Conservation (phyloP, 2,329 filamentous ascomycete genomes). For the Ophiostoma pallidulum region DNA sequence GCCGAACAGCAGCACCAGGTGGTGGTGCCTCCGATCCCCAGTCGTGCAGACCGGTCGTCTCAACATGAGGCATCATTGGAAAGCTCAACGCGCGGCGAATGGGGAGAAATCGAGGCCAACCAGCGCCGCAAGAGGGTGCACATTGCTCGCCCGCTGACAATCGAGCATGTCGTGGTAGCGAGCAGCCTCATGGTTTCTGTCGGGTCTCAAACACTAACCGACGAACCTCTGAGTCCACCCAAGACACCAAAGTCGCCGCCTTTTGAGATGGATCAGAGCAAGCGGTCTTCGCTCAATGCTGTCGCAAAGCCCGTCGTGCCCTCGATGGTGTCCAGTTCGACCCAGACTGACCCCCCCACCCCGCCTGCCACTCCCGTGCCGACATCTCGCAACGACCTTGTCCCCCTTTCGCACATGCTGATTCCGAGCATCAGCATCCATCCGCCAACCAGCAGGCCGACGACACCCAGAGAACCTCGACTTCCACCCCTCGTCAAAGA, state of each 20-base stretch:
- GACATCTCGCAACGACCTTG: neutral
- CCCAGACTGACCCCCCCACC: slow-evolving; percentile 47
- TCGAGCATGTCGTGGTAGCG: slow-evolving; percentile 34
- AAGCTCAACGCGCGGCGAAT: slow-evolving; percentile 36
- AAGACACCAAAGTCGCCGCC: slow-evolving; percentile 50
- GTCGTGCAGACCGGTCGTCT: slow-evolving; percentile 24
- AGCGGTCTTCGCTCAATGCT: neutral
- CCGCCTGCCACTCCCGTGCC: slow-evolving; percentile 11
- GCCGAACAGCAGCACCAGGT: slow-evolving; percentile 14
- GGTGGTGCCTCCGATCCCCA: slow-evolving; percentile 30
- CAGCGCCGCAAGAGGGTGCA: slow-evolving; percentile 62
- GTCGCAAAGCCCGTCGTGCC: slow-evolving; percentile 16
- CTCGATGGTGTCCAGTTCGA: slow-evolving; percentile 45
- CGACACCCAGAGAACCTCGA: slow-evolving; percentile 62
- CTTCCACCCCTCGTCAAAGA: slow-evolving; percentile 78
- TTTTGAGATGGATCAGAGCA: slow-evolving; percentile 27
- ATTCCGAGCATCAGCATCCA: slow-evolving; percentile 89
- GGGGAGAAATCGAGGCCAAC: slow-evolving; percentile 58
- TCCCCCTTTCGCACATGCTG: slow-evolving; percentile 27
- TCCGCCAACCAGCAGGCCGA: slow-evolving; percentile 75
- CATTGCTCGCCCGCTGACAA: slow-evolving; percentile 38
- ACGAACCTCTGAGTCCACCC: slow-evolving; percentile 54
- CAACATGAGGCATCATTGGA: slow-evolving; percentile 29
- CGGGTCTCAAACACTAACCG: slow-evolving; percentile 53
- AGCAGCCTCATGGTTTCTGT: slow-evolving; percentile 52